Evolutionary conservation across 805 yeast genomes (phyloP), one percentile per base, ranked within the genome.

Genomic region (Pichia cabralensis): DNA sequence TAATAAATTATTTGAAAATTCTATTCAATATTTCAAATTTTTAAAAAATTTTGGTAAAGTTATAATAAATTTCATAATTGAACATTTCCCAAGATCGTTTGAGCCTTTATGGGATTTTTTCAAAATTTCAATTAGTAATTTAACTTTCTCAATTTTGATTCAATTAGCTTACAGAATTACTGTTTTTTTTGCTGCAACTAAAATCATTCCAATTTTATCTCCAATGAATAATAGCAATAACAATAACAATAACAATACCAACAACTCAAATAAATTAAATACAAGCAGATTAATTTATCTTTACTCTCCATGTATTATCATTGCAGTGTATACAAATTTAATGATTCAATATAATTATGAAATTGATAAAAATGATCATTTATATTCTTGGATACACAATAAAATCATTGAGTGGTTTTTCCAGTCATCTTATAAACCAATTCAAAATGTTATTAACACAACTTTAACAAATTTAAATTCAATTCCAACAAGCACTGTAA

Each of bases 241-340:
- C 13, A 8, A 8, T 13, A 9, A 27, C 36, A 11, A 34, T 24
- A 38, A 24, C 14, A 16, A 24, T 8, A 9, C 8, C 8, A 9
- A 15, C 14, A 12, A 24, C 7, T 25, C 34, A 38, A 21, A 24
- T 12, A 28, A 33, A 16, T 31, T 25, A 24, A 55, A 56, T 8
- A 48, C 52, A 3, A 70, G 76, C 59, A 64, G 66, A 39, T 55
- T 83, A 43, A 68, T 86, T 21, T 86, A 88, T 52, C 77, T 95
- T 22, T 89, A 83, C 56, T 81, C 95, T 24, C 97, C 97, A 2
- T 84, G 96, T 57, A 77, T 92, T 39, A 76, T 92, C 26, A 86
- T 92, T 39, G 95, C 96, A 1, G 95, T 92, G 40, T 92, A 92
- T 60, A 85, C 97, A 3, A 95, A 92, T 55, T 62, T 92, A 47